A percentile compares a stretch with the other conserved stretches of the same genome.
Conservation (phyloP, 2,329 filamentous ascomycete species). For the Penicillium sp. region DNA sequence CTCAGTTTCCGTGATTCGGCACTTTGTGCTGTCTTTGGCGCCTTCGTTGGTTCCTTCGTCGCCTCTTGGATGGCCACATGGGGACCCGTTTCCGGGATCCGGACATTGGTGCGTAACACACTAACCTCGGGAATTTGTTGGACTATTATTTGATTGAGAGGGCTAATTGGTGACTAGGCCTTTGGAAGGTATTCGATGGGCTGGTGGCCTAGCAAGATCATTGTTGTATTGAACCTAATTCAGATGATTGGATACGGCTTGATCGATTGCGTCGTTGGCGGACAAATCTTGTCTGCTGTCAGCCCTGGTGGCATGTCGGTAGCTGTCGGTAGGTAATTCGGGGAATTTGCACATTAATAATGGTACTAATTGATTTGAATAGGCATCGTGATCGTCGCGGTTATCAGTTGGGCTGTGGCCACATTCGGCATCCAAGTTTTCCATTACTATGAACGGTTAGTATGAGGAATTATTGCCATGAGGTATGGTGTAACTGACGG, state of each 20-base stretch:
- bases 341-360: too few species aligned
- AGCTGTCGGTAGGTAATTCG: constrained; percentile 46
- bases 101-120: constrained; percentile 46
- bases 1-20: constrained; percentile 51
- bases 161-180: constrained; percentile 30
- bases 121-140: neutral
- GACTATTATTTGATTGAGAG: neutral
- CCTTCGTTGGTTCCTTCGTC: constrained; percentile 46
- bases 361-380: constrained; percentile 8
- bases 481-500: neutral
- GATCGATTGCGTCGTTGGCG: constrained; percentile 58
- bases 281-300: constrained; percentile 60
- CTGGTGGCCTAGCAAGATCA: constrained; percentile 57
- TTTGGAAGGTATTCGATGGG: constrained; percentile 56
- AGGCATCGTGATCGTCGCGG: constrained; percentile 54
- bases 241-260: constrained; percentile 55
- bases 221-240: constrained; percentile 55
- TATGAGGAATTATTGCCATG: neutral
- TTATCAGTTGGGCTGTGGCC: constrained; percentile 56
- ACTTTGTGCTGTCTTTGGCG: constrained; percentile 51
- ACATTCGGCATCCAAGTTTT: constrained; percentile 61
- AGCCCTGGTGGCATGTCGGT: constrained; percentile 52
- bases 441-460: constrained; percentile 57
- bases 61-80: constrained; percentile 55
- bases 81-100: constrained; percentile 53